Evolutionary conservation across 768 basidiomycete species (phyloP).

Genomic region (Lactarius tabidus): DNA sequence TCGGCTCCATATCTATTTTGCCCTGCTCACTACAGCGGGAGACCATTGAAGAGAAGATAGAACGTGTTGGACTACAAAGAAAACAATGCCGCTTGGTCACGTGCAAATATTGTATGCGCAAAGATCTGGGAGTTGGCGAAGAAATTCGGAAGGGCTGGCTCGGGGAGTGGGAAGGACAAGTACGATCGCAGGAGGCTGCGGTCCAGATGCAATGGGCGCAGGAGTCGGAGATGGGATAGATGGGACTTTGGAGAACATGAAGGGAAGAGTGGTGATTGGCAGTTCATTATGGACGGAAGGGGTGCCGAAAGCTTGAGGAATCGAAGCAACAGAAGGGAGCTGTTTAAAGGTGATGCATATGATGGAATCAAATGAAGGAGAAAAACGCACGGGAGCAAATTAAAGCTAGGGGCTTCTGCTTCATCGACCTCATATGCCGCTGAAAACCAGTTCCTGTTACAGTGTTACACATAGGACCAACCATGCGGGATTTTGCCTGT

Average conservation of each 20-base stretch:
- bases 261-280: constrained; percentile 25
- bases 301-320: constrained; percentile 45
- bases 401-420: too few relatives aligned
- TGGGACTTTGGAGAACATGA: constrained; percentile 24
- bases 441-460: constrained; percentile 59
- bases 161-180: constrained; percentile 32
- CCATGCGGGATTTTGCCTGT: constrained; percentile 8
- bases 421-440: constrained; percentile 55
- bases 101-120: too few relatives aligned
- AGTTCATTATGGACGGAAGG: constrained; percentile 44
- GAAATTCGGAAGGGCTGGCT: constrained; percentile 53
- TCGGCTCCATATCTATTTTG: too few relatives aligned
- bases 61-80: too few relatives aligned
- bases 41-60: too few relatives aligned
- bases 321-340: constrained; percentile 12
- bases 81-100: too few relatives aligned
- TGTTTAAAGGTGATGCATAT: constrained; percentile 20
- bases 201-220: not conserved
- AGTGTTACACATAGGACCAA: constrained; percentile 44
- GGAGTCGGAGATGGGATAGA: constrained; percentile 30
- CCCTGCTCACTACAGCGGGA: too few relatives aligned
- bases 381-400: constrained; percentile 57
- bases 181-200: constrained; percentile 29
- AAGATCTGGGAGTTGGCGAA: constrained; percentile 52
- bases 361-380: not conserved